These are phyloP conservation scores for Forsythia viridissima DNA, from an alignment of 257 asterid species.

Conservation along the genomic window DNA sequence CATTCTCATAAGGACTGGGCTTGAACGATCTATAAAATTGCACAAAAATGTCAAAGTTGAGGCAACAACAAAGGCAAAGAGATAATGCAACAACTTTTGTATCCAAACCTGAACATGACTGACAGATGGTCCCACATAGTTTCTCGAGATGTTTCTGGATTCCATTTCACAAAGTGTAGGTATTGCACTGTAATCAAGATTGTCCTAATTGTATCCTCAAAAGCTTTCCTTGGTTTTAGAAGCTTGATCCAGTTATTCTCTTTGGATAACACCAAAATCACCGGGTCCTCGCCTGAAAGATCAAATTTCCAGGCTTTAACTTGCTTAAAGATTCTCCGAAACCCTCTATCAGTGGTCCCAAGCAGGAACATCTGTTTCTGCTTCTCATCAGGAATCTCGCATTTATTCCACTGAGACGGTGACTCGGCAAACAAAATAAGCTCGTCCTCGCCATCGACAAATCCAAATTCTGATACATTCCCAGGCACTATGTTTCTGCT, in stretches of 20 bases:
- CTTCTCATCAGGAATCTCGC: slow-evolving; percentile 21
- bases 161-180: slow-evolving; percentile 55
- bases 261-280: slow-evolving; percentile 46
- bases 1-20: slow-evolving; percentile 56
- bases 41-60: background rate
- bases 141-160: slow-evolving; percentile 36
- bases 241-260: slow-evolving; percentile 60
- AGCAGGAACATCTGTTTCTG: slow-evolving; percentile 34
- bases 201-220: slow-evolving; percentile 38
- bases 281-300: slow-evolving; percentile 51
- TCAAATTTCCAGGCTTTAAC: slow-evolving; percentile 66
- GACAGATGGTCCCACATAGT: slow-evolving; percentile 52
- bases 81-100: background rate
- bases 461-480: no score
- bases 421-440: slow-evolving; percentile 48
- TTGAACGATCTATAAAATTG: slow-evolving; percentile 46
- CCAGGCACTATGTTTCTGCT: slow-evolving; percentile 12
- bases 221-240: slow-evolving; percentile 48
- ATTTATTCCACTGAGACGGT: slow-evolving; percentile 49
- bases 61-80: slow-evolving; percentile 6
- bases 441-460: slow-evolving; percentile 34
- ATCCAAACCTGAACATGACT: slow-evolving; percentile 28
- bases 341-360: slow-evolving; percentile 48
- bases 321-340: slow-evolving; percentile 40
- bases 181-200: slow-evolving; percentile 47